Evolutionary conservation across 495 filamentous ascomycete species (phyloP).

Genomic region (Clavariopsis aquatica): DNA sequence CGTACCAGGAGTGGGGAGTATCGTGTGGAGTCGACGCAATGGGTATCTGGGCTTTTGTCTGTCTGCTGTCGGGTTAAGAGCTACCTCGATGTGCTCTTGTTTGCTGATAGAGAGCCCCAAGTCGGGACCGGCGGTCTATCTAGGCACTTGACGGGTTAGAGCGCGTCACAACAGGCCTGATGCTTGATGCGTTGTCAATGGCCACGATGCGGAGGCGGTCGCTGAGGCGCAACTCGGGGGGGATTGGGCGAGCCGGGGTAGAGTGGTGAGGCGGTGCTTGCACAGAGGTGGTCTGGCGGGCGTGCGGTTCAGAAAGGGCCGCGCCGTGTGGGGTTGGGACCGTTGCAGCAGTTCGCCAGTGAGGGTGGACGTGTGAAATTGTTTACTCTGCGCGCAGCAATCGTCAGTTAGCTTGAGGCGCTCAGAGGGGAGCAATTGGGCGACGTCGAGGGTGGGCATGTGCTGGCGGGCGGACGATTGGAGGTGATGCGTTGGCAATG

Average conservation of each 20-base stretch:
- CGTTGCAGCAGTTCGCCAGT: conserved; percentile 33
- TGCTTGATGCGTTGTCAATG: conserved; percentile 42
- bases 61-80: conserved; percentile 23
- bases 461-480: conserved; percentile 37
- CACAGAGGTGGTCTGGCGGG: neutral
- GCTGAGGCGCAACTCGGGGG: conserved; percentile 16
- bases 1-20: conserved; percentile 20
- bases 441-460: conserved; percentile 36
- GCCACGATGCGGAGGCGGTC: conserved; percentile 37
- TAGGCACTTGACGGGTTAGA: conserved; percentile 21
- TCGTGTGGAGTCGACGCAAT: conserved; percentile 30
- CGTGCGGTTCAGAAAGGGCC: conserved; percentile 28
- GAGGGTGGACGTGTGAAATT: conserved; percentile 12
- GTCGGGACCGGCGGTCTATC: conserved; percentile 29
- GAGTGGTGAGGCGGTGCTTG: conserved; percentile 32
- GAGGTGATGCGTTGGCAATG: conserved; percentile 44
- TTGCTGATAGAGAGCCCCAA: conserved; percentile 33
- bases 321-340: conserved; percentile 35
- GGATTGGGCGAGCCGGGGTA: conserved; percentile 16
- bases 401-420: conserved; percentile 35
- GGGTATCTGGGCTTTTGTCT: conserved; percentile 16
- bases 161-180: conserved; percentile 38
- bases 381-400: conserved; percentile 23
- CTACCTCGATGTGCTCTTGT: conserved; percentile 28
- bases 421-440: conserved; percentile 36